Base-by-base conservation (phyloP, 805 yeast genomes). In the Kodamaea lidongshanica region DNA sequence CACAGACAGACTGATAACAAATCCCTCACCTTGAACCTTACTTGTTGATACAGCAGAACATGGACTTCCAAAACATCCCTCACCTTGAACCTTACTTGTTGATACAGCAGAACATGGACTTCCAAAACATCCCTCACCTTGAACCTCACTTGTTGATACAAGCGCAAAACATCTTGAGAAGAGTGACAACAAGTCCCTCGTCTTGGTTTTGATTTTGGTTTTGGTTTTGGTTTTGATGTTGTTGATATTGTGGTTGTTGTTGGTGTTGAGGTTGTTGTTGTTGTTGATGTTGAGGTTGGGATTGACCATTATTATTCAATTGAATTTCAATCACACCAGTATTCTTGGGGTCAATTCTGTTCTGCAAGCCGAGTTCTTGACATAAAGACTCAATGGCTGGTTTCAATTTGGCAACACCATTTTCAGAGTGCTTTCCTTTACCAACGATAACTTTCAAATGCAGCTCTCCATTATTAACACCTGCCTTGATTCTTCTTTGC, bases 341-440 rank as follows among this genome's bases (percentile, higher is more conserved):
- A 52, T 89, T 89, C 32, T 79, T 70, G 2, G 66, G 64, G 44
- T 87, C 89, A 19, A 81, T 65, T 42, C 73, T 65, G 40, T 72
- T 73, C 16, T 56, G 69, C 41, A 88, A 67, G 15, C 73, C 61
- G 24, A 79, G 73, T 43, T 84, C 81, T 19, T 59, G 49, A 55
- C 96, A 86, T 48, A 85, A 57, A 28, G 74, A 70, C 48, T 85
- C 92, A 12, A 87, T 75, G 0, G 96, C 96, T 2, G 96, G 96
- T 54, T 80, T 83, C 44, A 89, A 58, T 54, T 87, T 88, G 23
- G 95, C 88, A 30, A 85, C 72, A 9, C 94, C 94, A 41, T 76
- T 66, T 31, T 70, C 66, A 1, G 95, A 84, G 52, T 88, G 97
- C 23, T 76, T 50, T 6, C 96, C 97, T 56, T 89, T 89, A 7